These are phyloP conservation scores for Bipolaris gigantea DNA, from an alignment of 2,329 filamentous ascomycete species.

Conservation along the genomic window DNA sequence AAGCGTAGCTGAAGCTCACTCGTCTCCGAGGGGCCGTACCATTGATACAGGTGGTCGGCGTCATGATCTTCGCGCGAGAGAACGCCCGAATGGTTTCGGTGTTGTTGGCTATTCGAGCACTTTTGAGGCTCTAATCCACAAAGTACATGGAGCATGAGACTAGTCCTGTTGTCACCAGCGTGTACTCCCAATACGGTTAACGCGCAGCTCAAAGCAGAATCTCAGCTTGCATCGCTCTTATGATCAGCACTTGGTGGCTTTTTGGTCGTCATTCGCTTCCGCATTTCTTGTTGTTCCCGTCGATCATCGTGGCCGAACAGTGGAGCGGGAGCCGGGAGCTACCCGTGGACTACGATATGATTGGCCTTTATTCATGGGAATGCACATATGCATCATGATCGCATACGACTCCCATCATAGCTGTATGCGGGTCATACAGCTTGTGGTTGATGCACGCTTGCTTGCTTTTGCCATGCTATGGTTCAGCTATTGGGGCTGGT, in stretches of 20 bases:
- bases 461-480: not conserved
- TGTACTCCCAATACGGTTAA: constrained; percentile 6
- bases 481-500: not conserved
- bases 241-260: constrained; percentile 11
- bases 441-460: not conserved
- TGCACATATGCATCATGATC: constrained; percentile 15
- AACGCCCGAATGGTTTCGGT: not conserved
- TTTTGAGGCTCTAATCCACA: constrained; percentile 8
- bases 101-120: constrained; percentile 8
- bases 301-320: constrained; percentile 17
- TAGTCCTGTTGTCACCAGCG: constrained; percentile 7
- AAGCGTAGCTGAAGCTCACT: not conserved
- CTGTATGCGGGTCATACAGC: not conserved
- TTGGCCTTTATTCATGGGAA: not conserved
- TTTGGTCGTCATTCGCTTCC: constrained; percentile 18
- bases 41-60: constrained; percentile 16
- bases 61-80: constrained; percentile 1
- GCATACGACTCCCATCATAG: constrained; percentile 8
- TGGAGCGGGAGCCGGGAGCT: constrained; percentile 4
- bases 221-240: not conserved
- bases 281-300: constrained; percentile 14
- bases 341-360: not conserved
- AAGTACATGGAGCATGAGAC: not conserved
- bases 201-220: constrained; percentile 1
- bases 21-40: constrained; percentile 9